These are phyloP conservation scores for Saccharomycopsis synnaedendra DNA, from an alignment of 805 yeast species.

Conservation along the genomic window DNA sequence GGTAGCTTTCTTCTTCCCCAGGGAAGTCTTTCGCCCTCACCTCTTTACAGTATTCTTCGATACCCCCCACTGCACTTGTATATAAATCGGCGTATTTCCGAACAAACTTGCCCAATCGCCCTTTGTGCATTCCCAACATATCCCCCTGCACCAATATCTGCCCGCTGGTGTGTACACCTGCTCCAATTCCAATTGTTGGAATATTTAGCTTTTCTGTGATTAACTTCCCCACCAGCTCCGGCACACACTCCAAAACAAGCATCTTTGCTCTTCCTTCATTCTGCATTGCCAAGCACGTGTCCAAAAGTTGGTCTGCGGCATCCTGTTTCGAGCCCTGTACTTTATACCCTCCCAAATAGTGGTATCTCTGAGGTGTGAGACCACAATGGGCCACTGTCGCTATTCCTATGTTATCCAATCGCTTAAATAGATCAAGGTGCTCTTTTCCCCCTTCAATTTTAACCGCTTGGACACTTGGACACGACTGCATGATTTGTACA, in stretches of 20 bases:
- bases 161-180: constrained; percentile 75
- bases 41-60: constrained; percentile 46
- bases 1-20: constrained; percentile 7
- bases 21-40: constrained; percentile 54
- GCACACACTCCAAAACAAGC: constrained; percentile 77
- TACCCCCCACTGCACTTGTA: constrained; percentile 36
- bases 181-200: constrained; percentile 95
- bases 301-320: constrained; percentile 43
- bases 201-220: constrained; percentile 50
- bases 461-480: constrained; percentile 49
- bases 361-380: constrained; percentile 77
- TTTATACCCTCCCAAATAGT: constrained; percentile 75
- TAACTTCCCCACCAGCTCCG: constrained; percentile 52
- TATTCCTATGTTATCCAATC: constrained; percentile 57
- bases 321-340: constrained; percentile 61
- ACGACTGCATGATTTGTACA: constrained; percentile 38
- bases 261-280: constrained; percentile 61
- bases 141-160: constrained; percentile 88
- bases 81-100: constrained; percentile 51
- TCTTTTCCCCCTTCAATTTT: constrained; percentile 78
- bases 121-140: constrained; percentile 53
- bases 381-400: constrained; percentile 93
- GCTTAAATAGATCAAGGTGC: constrained; percentile 39
- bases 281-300: constrained; percentile 62
- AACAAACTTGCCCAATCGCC: constrained; percentile 55